Evolutionary conservation across 306 rosid genomes (phyloP), one percentile per base, ranked within the genome.

Genomic region (Prosopis cineraria): DNA sequence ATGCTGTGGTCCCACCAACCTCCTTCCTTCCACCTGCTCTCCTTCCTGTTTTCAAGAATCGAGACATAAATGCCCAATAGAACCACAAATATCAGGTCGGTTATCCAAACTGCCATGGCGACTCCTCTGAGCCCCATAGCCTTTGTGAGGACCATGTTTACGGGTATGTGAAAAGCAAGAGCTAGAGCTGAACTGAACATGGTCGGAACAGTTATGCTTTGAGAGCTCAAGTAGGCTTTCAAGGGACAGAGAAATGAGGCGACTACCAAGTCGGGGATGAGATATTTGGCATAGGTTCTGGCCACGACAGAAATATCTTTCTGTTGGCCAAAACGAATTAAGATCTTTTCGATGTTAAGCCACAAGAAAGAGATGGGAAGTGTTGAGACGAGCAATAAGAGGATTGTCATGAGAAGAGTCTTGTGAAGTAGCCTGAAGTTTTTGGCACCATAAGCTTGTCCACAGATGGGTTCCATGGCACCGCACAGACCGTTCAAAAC

Each of bases 401-500:
- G 31, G 70, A 70, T 80, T 59, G 88, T 71, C 98, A 91, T 95
- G 74, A 95, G 82, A 72, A 95, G 98, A 20, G 98, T 89, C 75
- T 87, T 89, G 74, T 88, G 98, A 44, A 95, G 97, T 79, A 95
- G 97, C 73, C 43, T 88, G 39, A 83, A 73, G 68, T 89, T 95
- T 55, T 83, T 90, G 3, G 96, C 98, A 3, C 98, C 98, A 64
- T 76, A 87, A 73, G 98, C 98, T 80, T 95, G 98, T 58, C 98
- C 98, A 27, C 97, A 92, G 12, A 95, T 87, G n/a, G 98, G 89
- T 73, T 95, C 98, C 97, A 95, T 95, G 82, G 98, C 93, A 22
- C 82, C 84, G 27, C 85, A 89, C 0, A 95, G 92, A 33, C 98
- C 98, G 20, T 79, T 95, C 84, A 92, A 80, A 74, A 95, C 86